These are phyloP conservation scores for Flueggea neowawraea DNA, from an alignment of 441 rosid genomes.

Conservation along the genomic window DNA sequence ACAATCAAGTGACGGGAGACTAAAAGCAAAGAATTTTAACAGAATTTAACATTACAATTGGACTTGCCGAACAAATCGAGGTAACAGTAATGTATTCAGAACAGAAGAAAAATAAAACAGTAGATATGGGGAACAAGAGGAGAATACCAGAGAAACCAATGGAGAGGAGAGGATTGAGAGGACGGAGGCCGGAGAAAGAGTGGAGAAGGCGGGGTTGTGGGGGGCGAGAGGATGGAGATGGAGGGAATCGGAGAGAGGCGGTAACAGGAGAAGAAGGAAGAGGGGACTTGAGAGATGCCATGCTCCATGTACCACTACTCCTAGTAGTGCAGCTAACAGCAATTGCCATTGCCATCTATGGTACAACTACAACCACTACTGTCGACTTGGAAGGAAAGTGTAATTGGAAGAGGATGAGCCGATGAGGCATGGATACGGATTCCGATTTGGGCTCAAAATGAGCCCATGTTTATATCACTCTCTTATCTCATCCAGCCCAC, in stretches of 20 bases:
- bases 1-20: too few species aligned
- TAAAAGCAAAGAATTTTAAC: too few species aligned
- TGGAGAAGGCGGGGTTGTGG: constrained; percentile 22
- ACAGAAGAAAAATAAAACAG: neutral
- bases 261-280: constrained; percentile 41
- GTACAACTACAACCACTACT: too few species aligned
- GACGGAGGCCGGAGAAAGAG: constrained; percentile 58
- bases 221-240: constrained; percentile 19
- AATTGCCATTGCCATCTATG: constrained; percentile 18
- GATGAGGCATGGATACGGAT: too few species aligned
- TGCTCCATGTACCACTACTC: constrained; percentile 41
- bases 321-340: constrained; percentile 7
- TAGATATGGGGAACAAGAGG: neutral
- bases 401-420: too few species aligned
- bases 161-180: constrained; percentile 53
- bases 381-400: too few species aligned
- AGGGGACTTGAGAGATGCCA: constrained; percentile 61
- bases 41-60: too few species aligned
- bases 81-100: neutral
- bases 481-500: too few species aligned
- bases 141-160: constrained; percentile 51
- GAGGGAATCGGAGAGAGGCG: constrained; percentile 23
- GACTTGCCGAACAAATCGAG: too few species aligned
- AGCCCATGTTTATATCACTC: too few species aligned
- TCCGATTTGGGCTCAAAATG: too few species aligned